Conservation (phyloP, 371 early-diverging fungal genomes). For the Mucor circinelloides region DNA sequence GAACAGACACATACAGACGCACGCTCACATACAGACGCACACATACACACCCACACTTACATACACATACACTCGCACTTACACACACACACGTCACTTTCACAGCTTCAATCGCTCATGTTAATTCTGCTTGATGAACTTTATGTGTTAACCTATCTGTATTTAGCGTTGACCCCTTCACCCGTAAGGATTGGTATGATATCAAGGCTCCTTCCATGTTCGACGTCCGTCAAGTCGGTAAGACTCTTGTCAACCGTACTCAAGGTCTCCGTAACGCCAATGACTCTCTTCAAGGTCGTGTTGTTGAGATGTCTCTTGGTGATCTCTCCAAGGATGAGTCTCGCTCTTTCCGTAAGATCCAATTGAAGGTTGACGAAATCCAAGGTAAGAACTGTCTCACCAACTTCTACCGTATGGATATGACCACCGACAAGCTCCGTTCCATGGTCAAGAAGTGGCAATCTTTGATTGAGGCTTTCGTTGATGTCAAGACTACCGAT, state of each 20-base stretch:
- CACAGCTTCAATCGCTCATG: neutral
- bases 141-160: neutral
- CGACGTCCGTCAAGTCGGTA: slow-evolving; percentile 92
- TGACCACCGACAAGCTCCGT: no score
- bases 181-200: slow-evolving; percentile 99
- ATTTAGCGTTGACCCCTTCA: slow-evolving; percentile 88
- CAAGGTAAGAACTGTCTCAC: no score
- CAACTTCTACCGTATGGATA: no score
- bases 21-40: neutral
- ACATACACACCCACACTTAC: neutral
- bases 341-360: no score
- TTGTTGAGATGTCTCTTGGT: slow-evolving; percentile 98
- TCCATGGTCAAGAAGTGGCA: no score
- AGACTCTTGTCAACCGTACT: slow-evolving; percentile 99
- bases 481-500: no score
- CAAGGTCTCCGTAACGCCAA: slow-evolving; percentile 98
- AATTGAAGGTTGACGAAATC: no score
- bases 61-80: neutral
- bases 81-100: neutral
- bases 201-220: slow-evolving; percentile 98
- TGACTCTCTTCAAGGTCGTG: slow-evolving; percentile 96
- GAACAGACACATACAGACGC: neutral
- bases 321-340: no score
- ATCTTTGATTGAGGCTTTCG: no score
- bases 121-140: neutral